Conservation (phyloP, 805 yeast species). For the Suhomyces vadensis region DNA sequence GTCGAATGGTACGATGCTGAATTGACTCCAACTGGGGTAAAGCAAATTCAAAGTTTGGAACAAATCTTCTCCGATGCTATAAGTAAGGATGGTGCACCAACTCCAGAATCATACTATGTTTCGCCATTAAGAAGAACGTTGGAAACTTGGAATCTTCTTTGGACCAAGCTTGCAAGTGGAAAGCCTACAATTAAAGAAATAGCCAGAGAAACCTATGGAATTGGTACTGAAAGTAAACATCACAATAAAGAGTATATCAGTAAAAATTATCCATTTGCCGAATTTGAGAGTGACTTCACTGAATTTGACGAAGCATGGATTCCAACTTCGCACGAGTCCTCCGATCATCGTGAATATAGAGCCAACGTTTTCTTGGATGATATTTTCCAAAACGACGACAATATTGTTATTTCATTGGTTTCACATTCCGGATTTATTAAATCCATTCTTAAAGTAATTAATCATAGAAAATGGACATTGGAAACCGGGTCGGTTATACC, state of each 20-base stretch:
- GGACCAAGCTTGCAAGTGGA: constrained; percentile 15
- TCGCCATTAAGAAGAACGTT: constrained; percentile 35
- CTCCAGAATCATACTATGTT: constrained; percentile 28
- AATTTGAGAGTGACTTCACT: constrained; percentile 27
- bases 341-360: constrained; percentile 27
- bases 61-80: background rate
- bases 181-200: constrained; percentile 27
- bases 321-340: constrained; percentile 23
- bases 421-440: constrained; percentile 31
- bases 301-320: constrained; percentile 29
- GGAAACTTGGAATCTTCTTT: constrained; percentile 29
- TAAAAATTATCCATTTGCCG: constrained; percentile 18
- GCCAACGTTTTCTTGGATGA: constrained; percentile 29
- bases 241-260: constrained; percentile 24
- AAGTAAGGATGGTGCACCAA: constrained; percentile 15
- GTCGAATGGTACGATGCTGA: constrained; percentile 34
- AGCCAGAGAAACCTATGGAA: constrained; percentile 36
- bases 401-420: constrained; percentile 26
- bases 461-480: constrained; percentile 25
- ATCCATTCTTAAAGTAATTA: constrained; percentile 25
- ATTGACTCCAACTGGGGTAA: constrained; percentile 24
- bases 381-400: constrained; percentile 23
- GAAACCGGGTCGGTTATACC: constrained; percentile 32
- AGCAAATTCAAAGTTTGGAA: constrained; percentile 17
- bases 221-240: constrained; percentile 31